phyloP scores from a whole-genome alignment of 768 basidiomycete genomes.

The Termitomyces sp. region DNA sequence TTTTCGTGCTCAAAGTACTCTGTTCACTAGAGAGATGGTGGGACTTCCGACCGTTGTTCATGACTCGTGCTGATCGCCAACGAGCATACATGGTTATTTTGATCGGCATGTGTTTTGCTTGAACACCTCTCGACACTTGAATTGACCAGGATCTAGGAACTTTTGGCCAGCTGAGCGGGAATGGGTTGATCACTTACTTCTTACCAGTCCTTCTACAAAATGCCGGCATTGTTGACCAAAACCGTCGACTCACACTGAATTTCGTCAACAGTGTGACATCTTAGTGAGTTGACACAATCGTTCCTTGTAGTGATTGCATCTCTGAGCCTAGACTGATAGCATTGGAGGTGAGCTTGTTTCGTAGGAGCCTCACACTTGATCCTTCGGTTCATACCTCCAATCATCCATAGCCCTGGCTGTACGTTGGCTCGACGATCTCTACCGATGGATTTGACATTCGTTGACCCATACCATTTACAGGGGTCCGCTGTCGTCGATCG shows the following conservation, averaged over 20 bases:
- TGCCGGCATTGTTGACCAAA: constrained; percentile 43
- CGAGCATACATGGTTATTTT: constrained; percentile 51
- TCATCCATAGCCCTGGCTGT: constrained; percentile 4
- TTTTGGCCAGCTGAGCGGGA: constrained; percentile 46
- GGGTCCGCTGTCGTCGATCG: constrained; percentile 48
- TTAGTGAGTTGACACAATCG: constrained; percentile 29
- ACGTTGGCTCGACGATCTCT: not conserved
- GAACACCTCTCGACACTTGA: not conserved
- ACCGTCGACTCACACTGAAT: constrained; percentile 42
- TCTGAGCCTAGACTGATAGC: constrained; percentile 18
- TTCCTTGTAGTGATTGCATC: not conserved
- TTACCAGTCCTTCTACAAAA: constrained; percentile 44
- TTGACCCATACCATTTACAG: constrained; percentile 19
- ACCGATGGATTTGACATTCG: not conserved
- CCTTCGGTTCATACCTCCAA: not conserved
- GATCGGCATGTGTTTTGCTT: constrained; percentile 32
- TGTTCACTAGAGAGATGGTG: constrained; percentile 42
- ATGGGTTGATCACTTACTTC: constrained; percentile 50
- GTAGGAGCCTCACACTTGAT: not conserved
- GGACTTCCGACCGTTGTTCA: constrained; percentile 55
- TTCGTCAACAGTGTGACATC: constrained; percentile 54
- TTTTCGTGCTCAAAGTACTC: not conserved
- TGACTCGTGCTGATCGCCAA: constrained; percentile 42
- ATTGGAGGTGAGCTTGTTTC: constrained; percentile 31
- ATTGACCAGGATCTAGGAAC: constrained; percentile 19